phyloP scores from a whole-genome alignment of 495 filamentous ascomycete species.

The Zalerion maritima region DNA sequence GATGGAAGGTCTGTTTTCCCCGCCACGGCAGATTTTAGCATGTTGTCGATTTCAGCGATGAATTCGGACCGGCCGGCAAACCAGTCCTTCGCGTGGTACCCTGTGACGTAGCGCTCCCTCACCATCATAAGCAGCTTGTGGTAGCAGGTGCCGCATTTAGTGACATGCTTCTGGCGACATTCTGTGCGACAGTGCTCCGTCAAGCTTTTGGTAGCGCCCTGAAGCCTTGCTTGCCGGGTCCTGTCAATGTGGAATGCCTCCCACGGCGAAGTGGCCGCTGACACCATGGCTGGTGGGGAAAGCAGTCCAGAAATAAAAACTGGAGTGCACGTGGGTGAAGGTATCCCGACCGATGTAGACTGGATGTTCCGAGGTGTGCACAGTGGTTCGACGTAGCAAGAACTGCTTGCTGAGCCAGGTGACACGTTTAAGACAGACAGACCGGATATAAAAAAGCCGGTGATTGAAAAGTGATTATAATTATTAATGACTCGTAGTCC shows the following conservation, averaged over 20 bases:
- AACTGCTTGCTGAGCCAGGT: no score
- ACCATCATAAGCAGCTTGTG: constrained; percentile 21
- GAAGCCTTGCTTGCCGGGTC: constrained; percentile 8
- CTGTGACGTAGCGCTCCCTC: constrained; percentile 19
- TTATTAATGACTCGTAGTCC: no score
- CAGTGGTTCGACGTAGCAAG: no score
- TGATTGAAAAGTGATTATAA: no score
- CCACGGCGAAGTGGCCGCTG: constrained; percentile 1
- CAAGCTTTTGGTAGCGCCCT: constrained; percentile 8
- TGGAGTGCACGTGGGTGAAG: no score
- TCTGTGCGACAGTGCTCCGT: constrained; percentile 6
- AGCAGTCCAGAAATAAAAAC: no score
- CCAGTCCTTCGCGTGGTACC: constrained; percentile 20
- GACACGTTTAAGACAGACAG: no score
- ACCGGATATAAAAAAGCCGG: no score
- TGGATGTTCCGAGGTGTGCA: no score
- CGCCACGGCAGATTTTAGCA: constrained; percentile 23
- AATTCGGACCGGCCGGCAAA: constrained; percentile 24
- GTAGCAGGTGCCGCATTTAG: constrained; percentile 25
- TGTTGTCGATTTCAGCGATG: constrained; percentile 22
- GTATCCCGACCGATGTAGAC: no score
- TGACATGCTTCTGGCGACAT: constrained; percentile 10
- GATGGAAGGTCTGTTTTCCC: constrained; percentile 18
- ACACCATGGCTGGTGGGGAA: no score
- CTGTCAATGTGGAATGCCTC: constrained; percentile 11